Conservation (phyloP, 2,329 filamentous ascomycete genomes). For the Fusarium miscanthi region DNA sequence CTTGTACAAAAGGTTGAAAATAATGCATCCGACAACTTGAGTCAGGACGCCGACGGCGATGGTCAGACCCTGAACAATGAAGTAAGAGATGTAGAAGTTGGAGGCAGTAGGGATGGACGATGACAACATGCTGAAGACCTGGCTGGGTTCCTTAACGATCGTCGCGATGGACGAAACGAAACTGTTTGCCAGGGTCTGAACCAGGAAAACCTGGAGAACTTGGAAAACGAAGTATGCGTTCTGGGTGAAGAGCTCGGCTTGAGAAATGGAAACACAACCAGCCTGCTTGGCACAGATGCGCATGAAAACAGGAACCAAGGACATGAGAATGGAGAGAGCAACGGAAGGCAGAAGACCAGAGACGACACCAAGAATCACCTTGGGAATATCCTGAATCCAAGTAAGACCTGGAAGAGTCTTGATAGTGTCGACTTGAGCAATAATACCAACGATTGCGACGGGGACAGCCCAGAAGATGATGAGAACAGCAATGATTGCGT, state of each 20-base stretch:
- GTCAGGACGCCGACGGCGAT: slow-evolving; percentile 79
- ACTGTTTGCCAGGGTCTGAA: slow-evolving; percentile 83
- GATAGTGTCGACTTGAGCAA: slow-evolving; percentile 85
- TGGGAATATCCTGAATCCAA: slow-evolving; percentile 80
- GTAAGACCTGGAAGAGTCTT: slow-evolving; percentile 73
- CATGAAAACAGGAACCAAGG: slow-evolving; percentile 77
- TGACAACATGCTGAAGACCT: slow-evolving; percentile 74
- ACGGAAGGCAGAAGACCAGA: slow-evolving; percentile 86
- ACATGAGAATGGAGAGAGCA: slow-evolving; percentile 83
- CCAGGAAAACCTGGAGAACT: slow-evolving; percentile 91
- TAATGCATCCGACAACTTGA: slow-evolving; percentile 72
- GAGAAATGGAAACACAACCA: slow-evolving; percentile 81
- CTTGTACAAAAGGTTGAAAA: slow-evolving; percentile 75
- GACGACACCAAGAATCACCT: slow-evolving; percentile 77
- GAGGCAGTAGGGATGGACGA: slow-evolving; percentile 81
- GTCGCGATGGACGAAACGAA: slow-evolving; percentile 75
- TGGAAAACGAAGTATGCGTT: slow-evolving; percentile 94
- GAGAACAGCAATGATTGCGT: slow-evolving; percentile 74
- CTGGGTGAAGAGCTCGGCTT: slow-evolving; percentile 88
- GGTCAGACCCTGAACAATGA: slow-evolving; percentile 84
- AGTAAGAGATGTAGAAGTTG: slow-evolving; percentile 94
- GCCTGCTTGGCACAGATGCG: slow-evolving; percentile 77
- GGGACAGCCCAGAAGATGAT: slow-evolving; percentile 88
- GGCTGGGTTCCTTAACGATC: slow-evolving; percentile 71
- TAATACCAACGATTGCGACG: slow-evolving; percentile 81